phyloP scores from a whole-genome alignment of 1,139 yeast species.

The Zygosaccharomyces sapae region DNA sequence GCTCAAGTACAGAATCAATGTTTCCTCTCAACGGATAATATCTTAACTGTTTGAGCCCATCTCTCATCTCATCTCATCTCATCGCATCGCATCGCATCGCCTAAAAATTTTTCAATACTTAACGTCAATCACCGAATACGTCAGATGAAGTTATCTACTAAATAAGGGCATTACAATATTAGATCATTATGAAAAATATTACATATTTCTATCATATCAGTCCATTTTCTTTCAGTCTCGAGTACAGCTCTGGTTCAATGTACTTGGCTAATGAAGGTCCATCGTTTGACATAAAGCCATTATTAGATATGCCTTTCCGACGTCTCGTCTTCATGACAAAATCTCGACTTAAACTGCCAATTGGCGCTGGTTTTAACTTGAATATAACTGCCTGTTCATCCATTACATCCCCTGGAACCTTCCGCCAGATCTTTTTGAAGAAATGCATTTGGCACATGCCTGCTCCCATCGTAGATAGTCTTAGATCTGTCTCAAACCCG shows the following conservation, averaged over 20 bases:
- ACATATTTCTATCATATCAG: conserved; percentile 24
- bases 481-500: conserved; percentile 82
- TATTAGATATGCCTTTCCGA: conserved; percentile 68
- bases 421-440: conserved; percentile 55
- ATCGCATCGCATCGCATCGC: conserved; percentile 25
- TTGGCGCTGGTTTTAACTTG: conserved; percentile 69
- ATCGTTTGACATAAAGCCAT: conserved; percentile 57
- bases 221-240: conserved; percentile 51
- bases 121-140: conserved; percentile 3
- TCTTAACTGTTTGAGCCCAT: conserved; percentile 4
- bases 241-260: conserved; percentile 57
- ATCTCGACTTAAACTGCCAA: conserved; percentile 73
- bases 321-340: conserved; percentile 83
- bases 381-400: conserved; percentile 63
- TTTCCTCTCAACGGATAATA: background rate
- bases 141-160: background rate
- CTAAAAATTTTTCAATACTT: conserved; percentile 17
- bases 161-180: background rate
- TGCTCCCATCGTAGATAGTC: conserved; percentile 73
- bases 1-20: background rate
- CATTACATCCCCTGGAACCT: conserved; percentile 89
- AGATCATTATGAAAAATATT: no score
- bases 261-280: conserved; percentile 72
- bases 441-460: conserved; percentile 68
- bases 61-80: conserved; percentile 18